Evolutionary conservation across 192 early-diverging fungal species (phyloP).

Genomic region (Coemansia sp.): DNA sequence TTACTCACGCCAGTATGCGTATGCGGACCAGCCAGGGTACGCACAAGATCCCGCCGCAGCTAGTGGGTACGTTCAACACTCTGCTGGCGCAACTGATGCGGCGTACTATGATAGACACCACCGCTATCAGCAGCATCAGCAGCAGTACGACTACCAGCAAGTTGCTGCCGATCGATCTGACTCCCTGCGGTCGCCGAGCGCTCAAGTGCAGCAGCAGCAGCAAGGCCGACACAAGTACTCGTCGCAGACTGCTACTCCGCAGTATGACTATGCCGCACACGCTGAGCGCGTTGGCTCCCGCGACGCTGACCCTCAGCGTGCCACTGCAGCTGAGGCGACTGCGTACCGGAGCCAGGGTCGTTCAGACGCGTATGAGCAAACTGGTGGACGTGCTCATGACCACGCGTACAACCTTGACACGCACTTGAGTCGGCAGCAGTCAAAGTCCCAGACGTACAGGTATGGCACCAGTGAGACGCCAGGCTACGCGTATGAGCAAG

Average conservation of each 20-base stretch:
- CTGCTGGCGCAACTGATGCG: not conserved
- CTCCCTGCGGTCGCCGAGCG: conserved; percentile 12
- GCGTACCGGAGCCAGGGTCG: not conserved
- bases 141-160: conserved; percentile 25
- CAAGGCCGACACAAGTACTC: conserved; percentile 22
- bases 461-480: conserved; percentile 8
- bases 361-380: conserved; percentile 1
- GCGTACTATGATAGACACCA: conserved; percentile 9
- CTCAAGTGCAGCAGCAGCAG: conserved; percentile 17
- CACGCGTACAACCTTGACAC: conserved; percentile 3
- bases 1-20: conserved; percentile 27
- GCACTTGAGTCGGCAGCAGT: conserved; percentile 8
- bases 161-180: conserved; percentile 11
- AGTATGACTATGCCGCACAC: conserved; percentile 22
- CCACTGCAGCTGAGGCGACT: not conserved
- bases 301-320: conserved; percentile 5
- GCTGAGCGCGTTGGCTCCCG: not conserved
- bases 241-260: conserved; percentile 5
- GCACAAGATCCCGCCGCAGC: conserved; percentile 1
- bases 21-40: not conserved
- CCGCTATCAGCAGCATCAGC: conserved; percentile 1
- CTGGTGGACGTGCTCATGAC: not conserved
- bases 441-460: conserved; percentile 6
- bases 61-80: conserved; percentile 12
- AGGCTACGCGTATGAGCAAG: conserved; percentile 19